Evolutionary conservation across 2,329 filamentous ascomycete species (phyloP), one percentile per base, ranked within the genome.

Genomic region (Arachnomyces sp.): DNA sequence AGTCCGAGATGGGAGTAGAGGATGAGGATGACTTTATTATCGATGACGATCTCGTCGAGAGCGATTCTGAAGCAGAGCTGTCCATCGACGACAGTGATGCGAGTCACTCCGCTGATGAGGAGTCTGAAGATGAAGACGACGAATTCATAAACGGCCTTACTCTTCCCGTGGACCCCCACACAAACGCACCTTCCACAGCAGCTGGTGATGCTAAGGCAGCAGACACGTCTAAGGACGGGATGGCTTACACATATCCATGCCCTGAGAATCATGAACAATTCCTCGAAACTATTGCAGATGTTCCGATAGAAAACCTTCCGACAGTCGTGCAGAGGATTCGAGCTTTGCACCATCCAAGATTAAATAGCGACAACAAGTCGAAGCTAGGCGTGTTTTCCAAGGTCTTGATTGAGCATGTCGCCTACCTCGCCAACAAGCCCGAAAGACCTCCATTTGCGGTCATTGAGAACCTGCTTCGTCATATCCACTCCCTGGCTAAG

Each of bases 11-110:
- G 13, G 84, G 80, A 4, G 81, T 94, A 28, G 88, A 94, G 49
- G 90, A 95, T 51, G 90, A 96, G 57, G 90, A 96, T 52, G 87
- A 95, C 52, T 96, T 96, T 53, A 59, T 90, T 17, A 80, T 95
- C 46, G 90, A 96, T 43, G 85, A 92, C 46, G 83, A 94, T 55
- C 72, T 96, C 12, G 75, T 95, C 28, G 88, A 88, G 9, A 89
- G 81, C 50, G 84, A 80, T 29, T 90, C 85, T n/a, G 61, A 67
- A 35, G 60, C 56, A 25, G 67, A 65, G 20, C 52, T 63, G 5
- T 63, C 60, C n/a, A 50, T 67, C 42, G 58, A 57, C 32, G 63
- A 63, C 18, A 65, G 56, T 33, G 62, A 64, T 36, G 44, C 46
- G 17, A 35, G 39, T 14, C 47, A 52, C 8, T 39, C 48, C 9